Conservation (phyloP, 2,329 filamentous ascomycete genomes). For the Talaromyces sp. region DNA sequence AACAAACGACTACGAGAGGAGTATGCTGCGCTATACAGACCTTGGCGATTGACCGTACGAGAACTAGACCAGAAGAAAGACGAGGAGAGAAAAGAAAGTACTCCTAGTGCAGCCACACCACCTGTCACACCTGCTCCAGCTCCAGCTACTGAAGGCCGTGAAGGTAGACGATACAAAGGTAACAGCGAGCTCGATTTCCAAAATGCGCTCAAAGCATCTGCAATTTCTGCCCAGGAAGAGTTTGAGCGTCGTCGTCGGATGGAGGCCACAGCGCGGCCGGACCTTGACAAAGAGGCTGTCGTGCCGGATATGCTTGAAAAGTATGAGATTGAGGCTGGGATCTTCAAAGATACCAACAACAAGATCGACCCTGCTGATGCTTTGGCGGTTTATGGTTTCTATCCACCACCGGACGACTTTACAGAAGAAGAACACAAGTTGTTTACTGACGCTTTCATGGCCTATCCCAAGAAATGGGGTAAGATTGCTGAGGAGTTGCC, state of each 20-base stretch:
- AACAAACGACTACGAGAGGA: constrained; percentile 40
- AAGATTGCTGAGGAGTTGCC: constrained; percentile 49
- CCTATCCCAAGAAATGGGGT: constrained; percentile 50
- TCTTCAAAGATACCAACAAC: constrained; percentile 49
- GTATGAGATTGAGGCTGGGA: constrained; percentile 33
- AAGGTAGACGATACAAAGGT: constrained; percentile 43
- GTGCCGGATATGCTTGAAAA: constrained; percentile 48
- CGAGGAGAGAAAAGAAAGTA: constrained; percentile 32
- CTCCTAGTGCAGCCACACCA: constrained; percentile 35
- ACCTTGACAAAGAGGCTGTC: constrained; percentile 44
- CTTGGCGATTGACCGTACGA: constrained; percentile 44
- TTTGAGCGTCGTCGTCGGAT: constrained; percentile 43
- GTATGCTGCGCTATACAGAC: constrained; percentile 42
- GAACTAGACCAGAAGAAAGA: constrained; percentile 43
- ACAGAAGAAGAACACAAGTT: constrained; percentile 45
- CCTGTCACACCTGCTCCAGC: constrained; percentile 32
- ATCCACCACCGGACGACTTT: constrained; percentile 48
- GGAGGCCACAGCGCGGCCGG: constrained; percentile 43
- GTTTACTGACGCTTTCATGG: constrained; percentile 48
- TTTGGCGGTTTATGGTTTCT: constrained; percentile 43
- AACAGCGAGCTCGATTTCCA: constrained; percentile 51
- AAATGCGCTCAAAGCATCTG: constrained; percentile 46
- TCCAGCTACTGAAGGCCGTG: constrained; percentile 29
- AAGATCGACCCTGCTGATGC: constrained; percentile 37
- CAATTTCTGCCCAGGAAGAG: constrained; percentile 48